phyloP scores from a whole-genome alignment of 352 stramenopile genomes.

The Phytophthora tubulina region DNA sequence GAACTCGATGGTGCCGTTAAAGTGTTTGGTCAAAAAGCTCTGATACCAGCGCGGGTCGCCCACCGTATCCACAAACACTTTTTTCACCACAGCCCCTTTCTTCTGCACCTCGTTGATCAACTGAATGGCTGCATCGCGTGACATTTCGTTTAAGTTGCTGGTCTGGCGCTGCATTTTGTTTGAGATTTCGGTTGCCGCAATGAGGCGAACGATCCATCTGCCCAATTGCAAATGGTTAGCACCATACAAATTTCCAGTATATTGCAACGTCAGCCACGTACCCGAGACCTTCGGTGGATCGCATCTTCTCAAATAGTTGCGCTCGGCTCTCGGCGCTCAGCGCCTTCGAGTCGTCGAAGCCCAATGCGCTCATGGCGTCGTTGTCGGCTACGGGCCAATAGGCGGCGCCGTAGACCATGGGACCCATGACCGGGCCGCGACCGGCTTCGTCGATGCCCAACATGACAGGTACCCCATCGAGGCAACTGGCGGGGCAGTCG shows the following conservation, averaged over 20 bases:
- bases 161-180: conserved; percentile 94
- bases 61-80: conserved; percentile 97
- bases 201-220: conserved; percentile 92
- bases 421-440: conserved; percentile 93
- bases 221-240: background rate
- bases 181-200: conserved; percentile 95
- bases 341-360: conserved; percentile 97
- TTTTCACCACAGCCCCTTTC: conserved; percentile 85
- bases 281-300: conserved; percentile 68
- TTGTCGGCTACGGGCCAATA: conserved; percentile 89
- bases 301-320: conserved; percentile 91
- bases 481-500: conserved; percentile 65
- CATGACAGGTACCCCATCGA: conserved; percentile 83
- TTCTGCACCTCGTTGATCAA: conserved; percentile 93
- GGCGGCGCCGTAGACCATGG: conserved; percentile 95
- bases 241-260: background rate
- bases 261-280: conserved; percentile 36
- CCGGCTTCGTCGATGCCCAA: conserved; percentile 97
- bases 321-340: conserved; percentile 89
- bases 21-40: conserved; percentile 92
- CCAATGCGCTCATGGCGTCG: conserved; percentile 83
- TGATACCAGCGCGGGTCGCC: conserved; percentile 93
- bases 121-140: conserved; percentile 93
- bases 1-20: conserved; percentile 92
- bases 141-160: conserved; percentile 95